Base-by-base conservation (phyloP, 106 monocot genomes). In the Gastrodia elata region DNA sequence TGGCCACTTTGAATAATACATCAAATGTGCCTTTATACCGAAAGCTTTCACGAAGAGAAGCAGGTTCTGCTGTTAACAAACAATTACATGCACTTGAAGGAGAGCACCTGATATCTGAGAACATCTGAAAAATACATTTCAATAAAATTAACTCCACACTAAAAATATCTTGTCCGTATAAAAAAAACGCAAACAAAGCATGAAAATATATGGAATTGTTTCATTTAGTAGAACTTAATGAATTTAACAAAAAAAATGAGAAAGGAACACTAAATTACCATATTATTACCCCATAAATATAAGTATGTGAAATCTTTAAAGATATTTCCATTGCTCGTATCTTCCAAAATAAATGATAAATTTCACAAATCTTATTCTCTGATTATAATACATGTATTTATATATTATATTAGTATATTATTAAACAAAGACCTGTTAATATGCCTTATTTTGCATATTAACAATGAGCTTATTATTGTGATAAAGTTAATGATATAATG, bases 11-110 rank as follows among this genome's bases (percentile, higher is more conserved):
- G 79, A 80, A 67, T 73, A 93, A 84, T 10, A 93, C 90, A 87
- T 93, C 89, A 72, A 93, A 40, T 38, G 90, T 93, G 72, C 93
- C 87, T 68, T 82, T 93, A 64, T 93, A 93, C 68, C 78, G 85
- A 76, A 82, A 87, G 80, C 90, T 85, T 71, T 82, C 90, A 75
- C 78, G 79, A 82, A 72, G 71, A 28, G 85, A 89, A 59, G 71
- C 40, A 35, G 79, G 58, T 56, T 84, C 82, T 68, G 81, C 28
- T 65, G 88, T 86, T 77, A 83, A 77, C 46, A 79, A 40, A 46
- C 78, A 84, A 74, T 64, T 75, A 78, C 77, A 78, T 52, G 71
- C 73, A 73, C 87, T 82, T 64, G 83, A 85, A 22, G 52, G 52
- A 65, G 89, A 80, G 76, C 87, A 90, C 77, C 78, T 85, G 56